Evolutionary conservation across 768 basidiomycete genomes (phyloP).

Genomic region (Cystobasidium tubakii): DNA sequence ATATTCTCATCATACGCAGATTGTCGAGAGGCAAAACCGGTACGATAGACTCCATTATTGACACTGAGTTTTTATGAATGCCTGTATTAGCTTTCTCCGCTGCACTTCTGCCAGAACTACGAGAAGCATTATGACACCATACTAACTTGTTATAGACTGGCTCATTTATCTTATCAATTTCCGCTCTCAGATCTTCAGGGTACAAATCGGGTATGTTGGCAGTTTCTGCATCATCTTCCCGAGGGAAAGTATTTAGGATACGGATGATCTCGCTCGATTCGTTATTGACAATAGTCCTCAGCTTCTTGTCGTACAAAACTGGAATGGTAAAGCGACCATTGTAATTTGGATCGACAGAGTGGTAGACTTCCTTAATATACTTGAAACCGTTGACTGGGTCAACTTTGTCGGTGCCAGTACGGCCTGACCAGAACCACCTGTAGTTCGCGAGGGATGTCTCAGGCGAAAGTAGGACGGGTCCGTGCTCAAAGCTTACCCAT

Average conservation of each 20-base stretch:
- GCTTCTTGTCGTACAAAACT: constrained; percentile 82
- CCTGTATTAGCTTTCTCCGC: too few species aligned
- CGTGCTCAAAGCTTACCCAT: constrained; percentile 52
- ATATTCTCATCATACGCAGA: constrained; percentile 75
- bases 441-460: constrained; percentile 47
- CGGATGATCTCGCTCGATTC: constrained; percentile 80
- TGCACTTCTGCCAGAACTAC: too few species aligned
- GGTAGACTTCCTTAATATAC: constrained; percentile 76
- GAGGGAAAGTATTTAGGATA: constrained; percentile 68
- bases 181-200: constrained; percentile 61
- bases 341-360: constrained; percentile 52
- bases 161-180: constrained; percentile 76
- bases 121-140: too few species aligned
- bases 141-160: constrained; percentile 70
- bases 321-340: constrained; percentile 67
- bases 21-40: constrained; percentile 77
- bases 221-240: constrained; percentile 38
- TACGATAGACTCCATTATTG: constrained; percentile 65
- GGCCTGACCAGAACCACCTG: constrained; percentile 5
- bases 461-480: background rate
- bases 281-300: constrained; percentile 31
- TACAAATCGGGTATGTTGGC: constrained; percentile 54
- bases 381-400: constrained; percentile 42
- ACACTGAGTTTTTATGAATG: too few species aligned
- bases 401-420: background rate